Evolutionary conservation across 1,284 basidiomycete species (phyloP).

Genomic region (Moesziomyces parantarcticus): DNA sequence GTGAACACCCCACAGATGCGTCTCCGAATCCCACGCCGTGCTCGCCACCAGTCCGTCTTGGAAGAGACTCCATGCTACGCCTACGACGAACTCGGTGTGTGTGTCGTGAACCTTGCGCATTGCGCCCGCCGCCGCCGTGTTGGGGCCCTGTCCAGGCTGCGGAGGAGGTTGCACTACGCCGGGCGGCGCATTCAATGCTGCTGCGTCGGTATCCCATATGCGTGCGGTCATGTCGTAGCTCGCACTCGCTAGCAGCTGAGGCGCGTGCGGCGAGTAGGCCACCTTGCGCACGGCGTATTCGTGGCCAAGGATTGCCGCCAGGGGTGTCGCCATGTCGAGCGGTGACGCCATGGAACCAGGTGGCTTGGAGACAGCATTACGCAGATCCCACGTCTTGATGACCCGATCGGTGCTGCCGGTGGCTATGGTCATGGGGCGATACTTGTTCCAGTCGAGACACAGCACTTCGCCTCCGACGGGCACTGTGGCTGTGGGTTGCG

Average conservation of each 20-base stretch:
- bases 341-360: background rate
- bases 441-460: slow-evolving; percentile 92
- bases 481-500: slow-evolving; percentile 19
- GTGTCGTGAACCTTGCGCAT: slow-evolving; percentile 77
- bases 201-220: slow-evolving; percentile 73
- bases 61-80: slow-evolving; percentile 83
- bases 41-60: slow-evolving; percentile 85
- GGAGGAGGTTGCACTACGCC: slow-evolving; percentile 70
- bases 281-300: slow-evolving; percentile 71
- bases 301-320: slow-evolving; percentile 68
- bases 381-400: slow-evolving; percentile 82
- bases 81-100: slow-evolving; percentile 95
- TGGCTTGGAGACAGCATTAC: slow-evolving; percentile 15
- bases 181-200: slow-evolving; percentile 12
- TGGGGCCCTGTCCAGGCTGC: background rate
- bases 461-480: slow-evolving; percentile 70
- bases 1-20: slow-evolving; percentile 74
- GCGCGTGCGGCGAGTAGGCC: slow-evolving; percentile 72
- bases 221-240: slow-evolving; percentile 97
- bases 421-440: slow-evolving; percentile 80
- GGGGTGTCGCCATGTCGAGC: slow-evolving; percentile 26
- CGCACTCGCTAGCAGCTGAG: slow-evolving; percentile 82
- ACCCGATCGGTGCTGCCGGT: slow-evolving; percentile 83
- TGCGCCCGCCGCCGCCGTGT: slow-evolving; percentile 55
- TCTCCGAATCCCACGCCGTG: slow-evolving; percentile 87